Evolutionary conservation across 2,329 filamentous ascomycete species (phyloP), one percentile per base, ranked within the genome.

Genomic region (Ascochyta pisi): DNA sequence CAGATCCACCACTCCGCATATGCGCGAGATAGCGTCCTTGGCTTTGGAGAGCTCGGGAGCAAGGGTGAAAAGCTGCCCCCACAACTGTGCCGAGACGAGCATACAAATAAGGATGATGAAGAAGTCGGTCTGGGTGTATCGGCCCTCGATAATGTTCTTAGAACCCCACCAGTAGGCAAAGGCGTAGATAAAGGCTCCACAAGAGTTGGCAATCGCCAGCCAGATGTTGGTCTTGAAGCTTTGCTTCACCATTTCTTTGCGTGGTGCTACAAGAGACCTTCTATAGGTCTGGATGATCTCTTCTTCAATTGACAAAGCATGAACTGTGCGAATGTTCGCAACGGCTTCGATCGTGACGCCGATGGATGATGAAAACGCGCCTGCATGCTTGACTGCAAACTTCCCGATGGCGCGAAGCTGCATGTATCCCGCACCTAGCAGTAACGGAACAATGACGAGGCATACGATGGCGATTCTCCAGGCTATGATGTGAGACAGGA

Each of bases 91-190:
- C 53, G 86, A 88, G 35, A 92, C 86, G 1, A 93, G 82, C 64
- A 93, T 83, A 4, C 89, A 83, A 6, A 89, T 82, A 4, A 91
- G 80, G 7, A 92, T 87, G 64, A 90, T 89, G 71, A 92, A 87
- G 76, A 92, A 92, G 47, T 85, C 76, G n/a, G 89, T 83, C 29
- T 86, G 84, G 39, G 83, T 84, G 62, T 89, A 89, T 52, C 84
- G 77, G 4, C 89, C 89, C 38, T 82, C 80, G 47, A 87, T 83
- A 56, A 92, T 90, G 60, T 86, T 85, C 64, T 85, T 88, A 0
- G 89, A 83, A 3, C 89, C 89, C 89, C 89, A 93, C 88, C 89
- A 93, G 74, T 91, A 92, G 0, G 89, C 87, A 50, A 93, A 83
- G 0, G 89, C 87, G 66, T 92, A 90, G 24, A 91, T 84, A 46